These are phyloP conservation scores for Telopea speciosissima DNA, from an alignment of 177 flowering plant genomes.

Conservation along the genomic window DNA sequence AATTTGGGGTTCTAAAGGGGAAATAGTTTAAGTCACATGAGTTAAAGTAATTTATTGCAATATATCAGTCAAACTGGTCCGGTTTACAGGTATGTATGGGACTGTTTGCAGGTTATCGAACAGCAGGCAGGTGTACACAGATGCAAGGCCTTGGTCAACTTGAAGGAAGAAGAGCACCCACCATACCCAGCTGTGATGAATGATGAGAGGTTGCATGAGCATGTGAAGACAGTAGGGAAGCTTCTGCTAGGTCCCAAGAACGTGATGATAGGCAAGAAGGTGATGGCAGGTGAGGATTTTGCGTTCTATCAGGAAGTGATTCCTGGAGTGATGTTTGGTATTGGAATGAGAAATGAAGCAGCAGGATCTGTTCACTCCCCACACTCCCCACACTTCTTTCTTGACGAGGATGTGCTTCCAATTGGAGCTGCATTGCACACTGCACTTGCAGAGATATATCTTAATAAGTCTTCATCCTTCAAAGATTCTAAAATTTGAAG, in stretches of 20 bases:
- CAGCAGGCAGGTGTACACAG: slow-evolving; percentile 60
- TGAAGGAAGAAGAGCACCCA: slow-evolving; percentile 43
- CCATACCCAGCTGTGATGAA: slow-evolving; percentile 56
- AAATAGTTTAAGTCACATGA: neutral
- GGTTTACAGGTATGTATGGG: neutral
- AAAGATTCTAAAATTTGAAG: neutral
- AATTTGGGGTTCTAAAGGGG: too few species aligned
- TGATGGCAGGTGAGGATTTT: slow-evolving; percentile 92
- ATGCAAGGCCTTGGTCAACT: slow-evolving; percentile 45
- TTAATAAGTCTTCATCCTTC: slow-evolving; percentile 35
- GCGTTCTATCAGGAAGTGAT: slow-evolving; percentile 69
- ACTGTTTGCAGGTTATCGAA: slow-evolving; percentile 53
- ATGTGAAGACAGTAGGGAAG: slow-evolving; percentile 47
- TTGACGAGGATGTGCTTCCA: slow-evolving; percentile 83
- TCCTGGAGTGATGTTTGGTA: slow-evolving; percentile 58
- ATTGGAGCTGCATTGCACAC: slow-evolving; percentile 74
- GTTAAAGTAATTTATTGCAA: neutral
- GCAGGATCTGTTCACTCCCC: slow-evolving; percentile 59
- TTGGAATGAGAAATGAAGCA: slow-evolving; percentile 71
- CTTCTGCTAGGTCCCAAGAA: slow-evolving; percentile 55
- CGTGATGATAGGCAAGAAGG: slow-evolving; percentile 31
- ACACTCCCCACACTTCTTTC: slow-evolving; percentile 72
- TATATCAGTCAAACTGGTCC: too few species aligned
- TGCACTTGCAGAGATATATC: slow-evolving; percentile 59
- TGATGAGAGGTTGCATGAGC: slow-evolving; percentile 46